Base-by-base conservation (phyloP, 2,329 filamentous ascomycete genomes). In the Plenodomus lindquistii region DNA sequence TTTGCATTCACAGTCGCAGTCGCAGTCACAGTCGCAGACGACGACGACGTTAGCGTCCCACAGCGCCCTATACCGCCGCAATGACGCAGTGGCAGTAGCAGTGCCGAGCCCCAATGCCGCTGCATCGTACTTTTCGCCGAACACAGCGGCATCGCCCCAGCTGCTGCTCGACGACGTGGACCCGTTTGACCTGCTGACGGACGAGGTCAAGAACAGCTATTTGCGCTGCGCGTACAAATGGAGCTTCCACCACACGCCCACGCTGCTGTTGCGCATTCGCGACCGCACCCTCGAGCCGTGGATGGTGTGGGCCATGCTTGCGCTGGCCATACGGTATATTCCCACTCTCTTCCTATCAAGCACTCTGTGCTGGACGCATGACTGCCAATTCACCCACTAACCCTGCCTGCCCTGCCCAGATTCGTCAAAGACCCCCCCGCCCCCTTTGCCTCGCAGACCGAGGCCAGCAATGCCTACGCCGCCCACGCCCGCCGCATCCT, bases 291-390 rank as follows among this genome's bases (percentile, higher is more conserved):
- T 74, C 13, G 72, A 73, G 59, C 54, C 46, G 36, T 72, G 70
- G 63, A 64, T 74, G 52, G 69, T 57, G n/a, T 74, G 72, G 72
- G 71, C 72, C n/a, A 69, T 74, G n/a, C 63, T 74, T 37, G 71
- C 71, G 18, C 63, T 73, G 45, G 68, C 72, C 37, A 71, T 73
- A 35, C 55, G 72, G 71, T 73, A n/a, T n/a, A n/a, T n/a, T n/a
- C n/a, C n/a, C n/a, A n/a, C n/a, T n/a, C n/a, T n/a, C n/a, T n/a
- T n/a, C n/a, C n/a, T n/a, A n/a, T n/a, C n/a, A n/a, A n/a, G n/a
- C n/a, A n/a, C n/a, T n/a, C n/a, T n/a, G 65, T 39, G 55, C 37
- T 10, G 13, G 17, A 19, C n/a, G 27, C 27, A 31, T 15, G 27
- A 31, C 27, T 31, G 27, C 8, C 27, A 31, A 24, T 24, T 10